phyloP scores from a whole-genome alignment of 768 basidiomycete genomes.

The Pisolithus microcarpus region DNA sequence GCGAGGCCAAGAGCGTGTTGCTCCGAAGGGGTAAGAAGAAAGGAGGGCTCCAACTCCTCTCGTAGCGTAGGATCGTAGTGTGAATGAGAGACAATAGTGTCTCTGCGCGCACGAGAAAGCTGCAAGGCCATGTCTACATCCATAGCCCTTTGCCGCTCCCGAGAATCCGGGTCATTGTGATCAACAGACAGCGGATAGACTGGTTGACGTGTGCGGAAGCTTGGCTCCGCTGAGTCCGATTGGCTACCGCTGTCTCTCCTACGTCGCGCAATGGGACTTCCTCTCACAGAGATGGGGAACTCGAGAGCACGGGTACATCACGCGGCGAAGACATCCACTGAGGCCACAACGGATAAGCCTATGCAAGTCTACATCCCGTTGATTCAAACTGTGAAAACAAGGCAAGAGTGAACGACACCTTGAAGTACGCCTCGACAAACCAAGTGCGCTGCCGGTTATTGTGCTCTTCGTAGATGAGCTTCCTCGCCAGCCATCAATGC shows the following conservation, averaged over 20 bases:
- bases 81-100: constrained; percentile 40
- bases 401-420: not conserved
- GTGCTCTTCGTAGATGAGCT: too few species aligned
- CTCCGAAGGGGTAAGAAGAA: constrained; percentile 42
- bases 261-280: constrained; percentile 35
- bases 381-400: not conserved
- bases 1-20: constrained; percentile 41
- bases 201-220: constrained; percentile 44
- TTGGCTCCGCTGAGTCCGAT: constrained; percentile 35
- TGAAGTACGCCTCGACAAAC: too few species aligned
- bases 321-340: constrained; percentile 31
- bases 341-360: constrained; percentile 1
- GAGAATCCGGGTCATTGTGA: constrained; percentile 62
- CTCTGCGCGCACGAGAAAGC: constrained; percentile 63
- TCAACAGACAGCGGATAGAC: constrained; percentile 56
- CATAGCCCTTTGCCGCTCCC: constrained; percentile 87
- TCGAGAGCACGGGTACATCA: constrained; percentile 27
- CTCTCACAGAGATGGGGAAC: constrained; percentile 37
- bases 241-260: constrained; percentile 31
- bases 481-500: too few species aligned
- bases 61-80: constrained; percentile 25
- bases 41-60: constrained; percentile 26
- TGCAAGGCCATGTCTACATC: constrained; percentile 91
- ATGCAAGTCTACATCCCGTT: not conserved
- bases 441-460: too few species aligned